Base-by-base conservation (phyloP, 208 protist genomes). In the Endotrypanum monterogeii region DNA sequence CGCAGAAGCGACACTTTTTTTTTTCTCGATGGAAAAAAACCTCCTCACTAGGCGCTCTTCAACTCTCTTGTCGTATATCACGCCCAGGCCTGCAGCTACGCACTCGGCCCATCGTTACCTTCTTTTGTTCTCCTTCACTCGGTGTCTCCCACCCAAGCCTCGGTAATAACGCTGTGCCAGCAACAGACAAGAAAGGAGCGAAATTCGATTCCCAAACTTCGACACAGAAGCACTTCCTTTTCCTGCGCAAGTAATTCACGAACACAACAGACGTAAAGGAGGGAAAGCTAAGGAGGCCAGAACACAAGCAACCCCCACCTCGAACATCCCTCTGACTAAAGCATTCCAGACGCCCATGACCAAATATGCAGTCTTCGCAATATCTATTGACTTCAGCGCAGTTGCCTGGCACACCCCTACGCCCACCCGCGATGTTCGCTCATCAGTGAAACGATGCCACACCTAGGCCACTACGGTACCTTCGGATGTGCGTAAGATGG, bases 401-500 rank as follows among this genome's bases (percentile, higher is more conserved):
- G 20, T 37, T 65, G 60, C 37, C 28, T 65, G 60, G 46, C 44
- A 46, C 35, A 65, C 20, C 6, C 2, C 7, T 23, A 44, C 44
- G 32, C 23, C 32, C n/a, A 65, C 60, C n/a, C 37, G 23, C 35
- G 28, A 65, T 23, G n/a, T 20, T 20, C 37, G 60, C 37, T 65
- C 60, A 65, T 65, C 32, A 46, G 37, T 46, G 6, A 16, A 20
- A 20, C n/a, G 46, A 44, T 44, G 23, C 7, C 60, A 18, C 60
- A 48, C 20, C 37, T 3, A 65, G 35, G 66, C 50, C 23, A 23
- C 50, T 85, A 91, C 32, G 86, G 80, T 57, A 35, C 30, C 52
- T 73, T 83, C 67, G 72, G 54, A 25, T 58, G 67, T 32, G 65
- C 76, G 73, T 89, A 94, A 4, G 92, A 93, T 39, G 89, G 88